Base-by-base conservation (phyloP, 164 flowering plant genomes). In the Santalum album region DNA sequence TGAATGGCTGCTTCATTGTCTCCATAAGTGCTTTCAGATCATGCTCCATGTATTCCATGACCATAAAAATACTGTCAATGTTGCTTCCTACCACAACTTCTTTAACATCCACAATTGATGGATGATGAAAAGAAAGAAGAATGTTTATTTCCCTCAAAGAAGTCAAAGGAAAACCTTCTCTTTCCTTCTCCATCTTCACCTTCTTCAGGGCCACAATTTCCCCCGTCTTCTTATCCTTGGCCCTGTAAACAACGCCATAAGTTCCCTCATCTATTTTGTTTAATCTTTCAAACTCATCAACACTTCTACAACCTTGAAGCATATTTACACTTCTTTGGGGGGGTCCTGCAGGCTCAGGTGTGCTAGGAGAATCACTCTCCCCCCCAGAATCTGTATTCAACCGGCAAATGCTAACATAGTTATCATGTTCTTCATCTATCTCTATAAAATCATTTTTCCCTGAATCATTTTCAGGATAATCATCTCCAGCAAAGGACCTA, bases 1-100 rank as follows among this genome's bases (percentile, higher is more conserved):
- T 87, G 65, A 65, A 90, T 20, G 94, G 91, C 40, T 87, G 94
- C 55, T 79, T 85, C 91, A 82, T 87, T 29, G 89, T 60, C 62
- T 87, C 87, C 96, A 87, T 90, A 43, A 85, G 67, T 50, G 63
- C 94, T 76, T 92, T 92, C 17, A 92, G 91, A 72, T 92, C 98
- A 73, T 92, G 98, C 50, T 89, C 96, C 98, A 92, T 92, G 65
- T 92, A 92, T 61, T 92, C 96, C 98, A 89, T 92, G 51, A 83
- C 96, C 98, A 92, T 89, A 65, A 89, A 89, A 51, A 92, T 83
- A 63, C 95, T 87, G 62, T 89, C 96, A 59, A 86, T 81, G 62
- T 58, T 80, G 67, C 82, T 78, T 22, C 96, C 98, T 12, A 89
- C 86, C 35, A 89, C 98, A 17, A 92, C 98, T 75, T 92, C 98